Conservation (phyloP, 2,329 filamentous ascomycete genomes). For the Cadophora sp. region DNA sequence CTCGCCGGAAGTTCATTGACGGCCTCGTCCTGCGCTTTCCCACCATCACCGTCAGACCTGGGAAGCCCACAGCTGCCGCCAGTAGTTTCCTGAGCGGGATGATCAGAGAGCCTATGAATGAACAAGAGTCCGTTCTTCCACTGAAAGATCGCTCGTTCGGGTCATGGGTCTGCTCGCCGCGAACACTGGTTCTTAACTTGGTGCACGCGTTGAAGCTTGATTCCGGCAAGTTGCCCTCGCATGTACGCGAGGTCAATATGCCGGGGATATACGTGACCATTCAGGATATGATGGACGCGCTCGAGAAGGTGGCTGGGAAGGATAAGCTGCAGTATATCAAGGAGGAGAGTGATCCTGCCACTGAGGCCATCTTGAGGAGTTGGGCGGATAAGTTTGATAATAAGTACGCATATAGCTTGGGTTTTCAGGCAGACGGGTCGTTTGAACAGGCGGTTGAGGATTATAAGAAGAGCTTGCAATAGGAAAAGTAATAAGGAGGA, state of each 20-base stretch:
- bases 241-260: conserved; percentile 62
- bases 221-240: conserved; percentile 49
- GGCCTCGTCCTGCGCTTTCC: conserved; percentile 64
- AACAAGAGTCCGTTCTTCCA: conserved; percentile 59
- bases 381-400: conserved; percentile 66
- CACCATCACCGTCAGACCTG: conserved; percentile 65
- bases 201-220: conserved; percentile 52
- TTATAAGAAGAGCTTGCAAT: conserved; percentile 47
- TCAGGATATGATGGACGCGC: conserved; percentile 65
- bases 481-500: conserved; percentile 8
- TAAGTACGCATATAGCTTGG: conserved; percentile 55
- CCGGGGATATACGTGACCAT: conserved; percentile 63
- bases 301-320: conserved; percentile 61
- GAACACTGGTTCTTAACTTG: conserved; percentile 60
- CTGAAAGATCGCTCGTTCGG: conserved; percentile 56
- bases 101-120: conserved; percentile 64
- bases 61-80: conserved; percentile 65
- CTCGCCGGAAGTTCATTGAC: conserved; percentile 60
- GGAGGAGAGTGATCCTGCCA: conserved; percentile 59
- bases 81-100: conserved; percentile 67
- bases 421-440: conserved; percentile 56
- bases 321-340: conserved; percentile 58
- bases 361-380: conserved; percentile 64
- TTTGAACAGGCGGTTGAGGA: conserved; percentile 63
- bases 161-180: conserved; percentile 61